Conservation (phyloP, 805 yeast species). For the Ogataea salicorniae region DNA sequence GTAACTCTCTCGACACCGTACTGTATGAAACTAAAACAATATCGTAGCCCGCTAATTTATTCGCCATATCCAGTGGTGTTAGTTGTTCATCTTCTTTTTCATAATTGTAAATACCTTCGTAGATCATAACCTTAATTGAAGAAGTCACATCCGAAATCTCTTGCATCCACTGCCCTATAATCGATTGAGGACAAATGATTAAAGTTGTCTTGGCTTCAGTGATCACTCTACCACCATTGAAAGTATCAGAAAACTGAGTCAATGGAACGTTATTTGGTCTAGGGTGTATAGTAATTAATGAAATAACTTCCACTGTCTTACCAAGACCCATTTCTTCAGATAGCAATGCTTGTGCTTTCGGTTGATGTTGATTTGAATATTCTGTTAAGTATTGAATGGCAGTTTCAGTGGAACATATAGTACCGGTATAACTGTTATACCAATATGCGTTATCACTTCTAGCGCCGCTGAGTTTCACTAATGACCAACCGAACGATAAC, state of each 20-base stretch:
- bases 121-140: constrained; percentile 52
- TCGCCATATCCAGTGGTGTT: constrained; percentile 38
- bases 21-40: constrained; percentile 76
- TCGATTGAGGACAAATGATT: constrained; percentile 81
- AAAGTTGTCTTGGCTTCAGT: constrained; percentile 63
- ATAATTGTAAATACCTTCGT: constrained; percentile 47
- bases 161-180: constrained; percentile 78
- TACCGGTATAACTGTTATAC: constrained; percentile 49
- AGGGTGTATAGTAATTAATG: constrained; percentile 58
- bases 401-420: constrained; percentile 32
- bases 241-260: constrained; percentile 32
- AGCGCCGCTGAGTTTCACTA: constrained; percentile 13
- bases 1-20: constrained; percentile 67
- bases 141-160: constrained; percentile 64
- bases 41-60: constrained; percentile 58
- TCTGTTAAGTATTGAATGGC: constrained; percentile 26
- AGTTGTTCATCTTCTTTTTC: constrained; percentile 30
- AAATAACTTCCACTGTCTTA: constrained; percentile 80
- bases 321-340: constrained; percentile 99
- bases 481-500: constrained; percentile 51
- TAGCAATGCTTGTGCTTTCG: constrained; percentile 55
- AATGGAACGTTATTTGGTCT: constrained; percentile 33
- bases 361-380: constrained; percentile 5
- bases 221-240: constrained; percentile 39
- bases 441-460: constrained; percentile 25